Percentiles rank a stretch among this genome's conserved stretches.
Evolutionary conservation across 345 rosid species (phyloP).

Genomic region (Combretum micranthum): DNA sequence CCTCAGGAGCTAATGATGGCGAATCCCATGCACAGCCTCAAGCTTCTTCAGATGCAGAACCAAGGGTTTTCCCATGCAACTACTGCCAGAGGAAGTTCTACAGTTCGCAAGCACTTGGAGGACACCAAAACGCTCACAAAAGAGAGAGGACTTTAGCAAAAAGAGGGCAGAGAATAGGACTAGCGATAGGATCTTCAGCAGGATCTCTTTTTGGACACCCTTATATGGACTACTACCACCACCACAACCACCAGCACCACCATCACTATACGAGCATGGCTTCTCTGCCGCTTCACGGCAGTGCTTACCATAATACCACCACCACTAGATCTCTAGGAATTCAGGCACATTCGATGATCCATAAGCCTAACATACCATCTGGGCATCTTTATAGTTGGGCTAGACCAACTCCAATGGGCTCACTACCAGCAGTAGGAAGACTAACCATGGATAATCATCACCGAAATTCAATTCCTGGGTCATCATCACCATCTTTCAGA

Average conservation of each 20-base stretch:
- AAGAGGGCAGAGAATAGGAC: slow-evolving; percentile 44
- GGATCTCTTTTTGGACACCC: slow-evolving; percentile 47
- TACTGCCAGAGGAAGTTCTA: slow-evolving; percentile 84
- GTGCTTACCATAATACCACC: not conserved
- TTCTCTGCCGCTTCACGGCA: slow-evolving; percentile 46
- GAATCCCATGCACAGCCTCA: slow-evolving; percentile 1
- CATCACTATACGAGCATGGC: slow-evolving; percentile 30
- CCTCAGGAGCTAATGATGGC: not conserved
- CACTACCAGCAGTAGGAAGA: slow-evolving; percentile 52
- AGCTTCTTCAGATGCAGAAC: slow-evolving; percentile 22
- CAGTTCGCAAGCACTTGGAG: slow-evolving; percentile 89
- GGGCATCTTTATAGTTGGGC: slow-evolving; percentile 36
- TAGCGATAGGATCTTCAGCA: slow-evolving; percentile 11
- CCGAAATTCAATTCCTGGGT: slow-evolving; percentile 9
- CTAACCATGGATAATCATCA: slow-evolving; percentile 26
- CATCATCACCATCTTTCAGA: slow-evolving; percentile 7
- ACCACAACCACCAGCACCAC: slow-evolving; percentile 15
- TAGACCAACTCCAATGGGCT: slow-evolving; percentile 30
- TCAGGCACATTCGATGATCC: slow-evolving; percentile 58
- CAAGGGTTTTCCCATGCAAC: slow-evolving; percentile 71
- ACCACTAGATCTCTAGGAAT: slow-evolving; percentile 51
- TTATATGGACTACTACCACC: slow-evolving; percentile 17
- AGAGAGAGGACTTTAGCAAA: slow-evolving; percentile 78
- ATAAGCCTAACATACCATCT: slow-evolving; percentile 28
- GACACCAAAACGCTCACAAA: slow-evolving; percentile 89